Evolutionary conservation across 1,284 basidiomycete species (phyloP).

Genomic region (Microbotryum silenes-acaulis): DNA sequence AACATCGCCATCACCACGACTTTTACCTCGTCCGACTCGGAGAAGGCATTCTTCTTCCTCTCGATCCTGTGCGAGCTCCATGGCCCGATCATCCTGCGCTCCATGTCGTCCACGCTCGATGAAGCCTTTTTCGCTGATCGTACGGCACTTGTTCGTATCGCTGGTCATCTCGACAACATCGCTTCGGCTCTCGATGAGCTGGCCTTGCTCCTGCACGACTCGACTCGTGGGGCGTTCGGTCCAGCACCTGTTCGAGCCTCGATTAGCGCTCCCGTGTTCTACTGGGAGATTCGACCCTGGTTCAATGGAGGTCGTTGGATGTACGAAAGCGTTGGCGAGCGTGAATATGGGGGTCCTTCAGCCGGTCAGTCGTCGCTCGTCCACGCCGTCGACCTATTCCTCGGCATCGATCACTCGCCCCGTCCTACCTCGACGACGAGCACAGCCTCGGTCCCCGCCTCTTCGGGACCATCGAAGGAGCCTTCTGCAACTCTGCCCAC

Average conservation of each 20-base stretch:
- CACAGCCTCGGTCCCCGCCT: constrained; percentile 6
- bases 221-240: constrained; percentile 56
- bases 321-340: constrained; percentile 63
- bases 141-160: constrained; percentile 58
- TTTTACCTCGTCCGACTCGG: constrained; percentile 76
- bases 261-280: constrained; percentile 57
- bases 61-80: constrained; percentile 84
- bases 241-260: background rate
- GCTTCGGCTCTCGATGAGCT: constrained; percentile 61
- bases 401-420: constrained; percentile 64
- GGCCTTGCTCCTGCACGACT: constrained; percentile 53
- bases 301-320: constrained; percentile 79
- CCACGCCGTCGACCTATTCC: constrained; percentile 80
- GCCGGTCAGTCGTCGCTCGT: constrained; percentile 85
- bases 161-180: constrained; percentile 60
- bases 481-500: background rate
- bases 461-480: constrained; percentile 12
- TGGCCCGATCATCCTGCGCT: constrained; percentile 73
- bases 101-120: constrained; percentile 85
- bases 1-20: constrained; percentile 58
- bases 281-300: constrained; percentile 82
- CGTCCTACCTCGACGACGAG: constrained; percentile 21
- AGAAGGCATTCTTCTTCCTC: constrained; percentile 80
- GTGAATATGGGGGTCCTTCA: constrained; percentile 71
- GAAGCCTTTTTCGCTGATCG: constrained; percentile 83